Base-by-base conservation (phyloP, 305 asterid species). In the Solanum aculeatissimum region DNA sequence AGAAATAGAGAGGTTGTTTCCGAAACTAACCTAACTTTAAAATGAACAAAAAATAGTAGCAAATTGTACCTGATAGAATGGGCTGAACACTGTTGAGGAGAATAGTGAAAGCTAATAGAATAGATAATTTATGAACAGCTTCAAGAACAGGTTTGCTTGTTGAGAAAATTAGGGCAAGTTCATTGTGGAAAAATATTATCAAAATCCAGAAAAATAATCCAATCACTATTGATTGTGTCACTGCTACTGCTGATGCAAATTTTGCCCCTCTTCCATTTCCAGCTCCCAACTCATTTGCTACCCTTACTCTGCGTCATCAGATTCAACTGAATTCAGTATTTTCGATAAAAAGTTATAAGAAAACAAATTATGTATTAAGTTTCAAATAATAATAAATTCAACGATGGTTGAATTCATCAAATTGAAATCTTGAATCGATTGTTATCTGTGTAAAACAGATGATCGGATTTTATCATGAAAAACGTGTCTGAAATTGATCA, bases 51-150 rank as follows among this genome's bases (percentile, higher is more conserved):
- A 35, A 60, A 60, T 60, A 60, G 35, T 2, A 6, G 21, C 29
- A n/a, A n/a, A n/a, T n/a, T n/a, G n/a, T 87, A 94, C 99, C 97
- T 9, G 98, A 94, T 53, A 96, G 98, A 86, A 96, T 87, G 0
- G 99, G 99, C 43, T 95, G 99, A 66, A 95, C 91, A 69, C 99
- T 93, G 84, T 96, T 96, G 91, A 94, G 96, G 47, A 95, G 92
- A 75, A 96, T 62, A 0, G 98, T 92, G 92, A 94, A 93, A 32
- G 98, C 98, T 43, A 96, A 86, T 81, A 96, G 96, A 32, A 93
- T 45, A 18, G 98, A 87, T 85, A 96, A 93, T 10, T 90, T 86
- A 87, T 90, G 89, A 1, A 96, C 94, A 4, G 92, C 97, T 69
- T 93, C 92, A 0, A 94, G 88, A 1, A 96, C 95, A n/a, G 80